These are phyloP conservation scores for Apocynum venetum DNA, from an alignment of 257 asterid species.

Conservation along the genomic window DNA sequence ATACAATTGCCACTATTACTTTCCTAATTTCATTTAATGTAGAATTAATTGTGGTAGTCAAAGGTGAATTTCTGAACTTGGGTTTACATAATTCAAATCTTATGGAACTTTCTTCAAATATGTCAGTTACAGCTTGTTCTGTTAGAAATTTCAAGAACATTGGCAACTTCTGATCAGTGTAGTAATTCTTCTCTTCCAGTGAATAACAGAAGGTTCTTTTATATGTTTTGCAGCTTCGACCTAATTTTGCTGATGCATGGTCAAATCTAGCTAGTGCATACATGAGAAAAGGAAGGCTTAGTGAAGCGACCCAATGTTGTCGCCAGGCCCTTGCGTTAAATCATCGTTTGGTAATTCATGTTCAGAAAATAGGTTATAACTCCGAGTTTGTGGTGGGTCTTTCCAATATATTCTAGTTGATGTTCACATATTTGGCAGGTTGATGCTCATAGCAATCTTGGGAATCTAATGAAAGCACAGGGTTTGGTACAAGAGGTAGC, in stretches of 20 bases:
- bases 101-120: background rate
- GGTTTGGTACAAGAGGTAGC: constrained; percentile 88
- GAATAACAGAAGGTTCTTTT: constrained; percentile 8
- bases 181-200: background rate
- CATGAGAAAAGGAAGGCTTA: constrained; percentile 89
- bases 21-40: background rate
- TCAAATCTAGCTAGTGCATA: constrained; percentile 98
- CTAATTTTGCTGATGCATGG: constrained; percentile 99
- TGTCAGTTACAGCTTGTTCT: background rate
- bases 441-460: constrained; percentile 99
- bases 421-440: constrained; percentile 48
- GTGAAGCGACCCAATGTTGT: constrained; percentile 97
- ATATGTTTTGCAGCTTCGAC: constrained; percentile 76
- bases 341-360: constrained; percentile 63
- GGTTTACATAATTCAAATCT: background rate
- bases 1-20: background rate
- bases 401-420: constrained; percentile 16
- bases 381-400: background rate
- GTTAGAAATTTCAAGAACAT: background rate
- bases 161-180: background rate
- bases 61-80: constrained; percentile 1
- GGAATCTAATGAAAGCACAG: constrained; percentile 98
- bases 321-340: constrained; percentile 97
- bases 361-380: background rate
- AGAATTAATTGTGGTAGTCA: background rate